Conservation (phyloP, 257 asterid species). For the Solanum neorickii region DNA sequence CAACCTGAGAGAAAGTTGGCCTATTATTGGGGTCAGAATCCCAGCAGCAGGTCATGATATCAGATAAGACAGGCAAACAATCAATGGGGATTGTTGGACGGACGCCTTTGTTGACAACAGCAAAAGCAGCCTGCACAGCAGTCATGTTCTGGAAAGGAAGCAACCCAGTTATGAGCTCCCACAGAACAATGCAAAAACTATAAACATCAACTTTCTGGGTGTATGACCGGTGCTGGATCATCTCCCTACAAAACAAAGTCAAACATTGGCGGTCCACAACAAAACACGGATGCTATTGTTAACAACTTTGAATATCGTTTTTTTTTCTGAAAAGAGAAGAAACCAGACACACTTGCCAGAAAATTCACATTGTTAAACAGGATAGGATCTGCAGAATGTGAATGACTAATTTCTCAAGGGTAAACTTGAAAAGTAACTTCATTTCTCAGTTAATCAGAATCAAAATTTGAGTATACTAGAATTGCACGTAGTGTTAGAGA, state of each 20-base stretch:
- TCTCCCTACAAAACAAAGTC: constrained; percentile 55
- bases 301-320: background rate
- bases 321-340: background rate
- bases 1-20: no score
- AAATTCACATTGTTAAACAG: background rate
- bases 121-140: no score
- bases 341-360: background rate
- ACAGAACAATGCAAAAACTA: no score
- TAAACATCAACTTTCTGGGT: constrained; percentile 25
- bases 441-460: background rate
- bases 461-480: background rate
- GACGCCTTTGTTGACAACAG: no score
- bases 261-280: background rate
- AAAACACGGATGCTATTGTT: background rate
- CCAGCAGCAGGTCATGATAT: no score
- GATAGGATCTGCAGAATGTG: background rate
- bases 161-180: no score
- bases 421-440: background rate
- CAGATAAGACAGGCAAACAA: no score
- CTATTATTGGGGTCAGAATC: no score
- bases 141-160: no score
- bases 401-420: background rate
- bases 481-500: background rate
- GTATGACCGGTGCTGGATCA: constrained; percentile 98
- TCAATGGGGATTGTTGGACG: no score